Evolutionary conservation across 129 eudicot species (phyloP), one percentile per base, ranked within the genome.

Genomic region (Pittosporum tobira): DNA sequence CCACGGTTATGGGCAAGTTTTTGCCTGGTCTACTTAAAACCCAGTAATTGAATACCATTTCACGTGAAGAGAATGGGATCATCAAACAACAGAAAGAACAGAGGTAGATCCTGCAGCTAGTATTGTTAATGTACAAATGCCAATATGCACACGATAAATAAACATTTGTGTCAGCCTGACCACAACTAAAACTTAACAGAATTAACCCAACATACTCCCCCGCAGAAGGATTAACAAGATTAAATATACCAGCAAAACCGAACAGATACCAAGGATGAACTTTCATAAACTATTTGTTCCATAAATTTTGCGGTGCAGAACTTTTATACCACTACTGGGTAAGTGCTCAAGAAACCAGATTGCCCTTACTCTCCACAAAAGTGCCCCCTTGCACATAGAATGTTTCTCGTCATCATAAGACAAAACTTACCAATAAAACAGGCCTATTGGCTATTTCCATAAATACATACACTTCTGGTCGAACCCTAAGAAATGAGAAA

Each of bases 381-480:
- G 48, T 7, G 30, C 36, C 27, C 1, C 47, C 69, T 64, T 66
- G 68, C 73, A 58, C 58, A 72, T 38, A 4, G 22, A 40, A 40
- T n/a, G 14, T 40, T 40, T 10, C n/a, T 40, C 2, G 18, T 40
- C 46, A 40, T n/a, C 15, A 40, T 14, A 40, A 14, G 46, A 40
- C 46, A 40, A 38, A 40, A 38, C 12, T 3, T 8, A 38, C 44
- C 44, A 38, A 10, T 15, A 38, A 6, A 2, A 40, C 46, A 0
- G 25, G 25, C 59, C 14, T 7, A 18, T n/a, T 54, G 21, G n/a
- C 43, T 29, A 29, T 16, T 29, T 54, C 1, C 4, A 54, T 29
- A 54, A 27, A 54, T 24, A 54, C 19, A 54, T 24, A 54, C 19
- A 22, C 7, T 54, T 29, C n/a, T 40, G 46, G n/a, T 40, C 14